These are phyloP conservation scores for Cladophialophora carrionii DNA, from an alignment of 2,329 filamentous ascomycete species.

Conservation along the genomic window DNA sequence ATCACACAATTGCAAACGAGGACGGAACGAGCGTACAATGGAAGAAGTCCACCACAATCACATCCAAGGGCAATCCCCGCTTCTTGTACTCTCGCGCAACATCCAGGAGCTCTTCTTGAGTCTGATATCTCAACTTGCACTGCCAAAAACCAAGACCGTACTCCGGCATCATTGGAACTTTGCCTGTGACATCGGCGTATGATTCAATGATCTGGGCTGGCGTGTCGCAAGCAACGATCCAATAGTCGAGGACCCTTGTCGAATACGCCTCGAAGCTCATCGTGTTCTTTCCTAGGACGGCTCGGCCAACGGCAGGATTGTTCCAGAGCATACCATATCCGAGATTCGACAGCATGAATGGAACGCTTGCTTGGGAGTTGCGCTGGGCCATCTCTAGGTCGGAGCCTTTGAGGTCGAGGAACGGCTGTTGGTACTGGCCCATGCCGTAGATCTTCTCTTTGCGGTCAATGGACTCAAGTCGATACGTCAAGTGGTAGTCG, in stretches of 20 bases:
- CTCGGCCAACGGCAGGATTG: slow-evolving; percentile 64
- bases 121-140: slow-evolving; percentile 68
- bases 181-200: slow-evolving; percentile 62
- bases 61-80: slow-evolving; percentile 61
- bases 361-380: slow-evolving; percentile 68
- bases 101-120: slow-evolving; percentile 64
- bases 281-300: slow-evolving; percentile 63
- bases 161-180: slow-evolving; percentile 69
- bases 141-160: slow-evolving; percentile 72
- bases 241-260: slow-evolving; percentile 64
- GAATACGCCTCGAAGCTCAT: slow-evolving; percentile 65
- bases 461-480: slow-evolving; percentile 60
- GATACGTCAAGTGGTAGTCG: slow-evolving; percentile 60
- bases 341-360: slow-evolving; percentile 62
- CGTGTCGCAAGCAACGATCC: slow-evolving; percentile 62
- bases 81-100: slow-evolving; percentile 64
- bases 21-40: slow-evolving; percentile 50
- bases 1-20: neutral
- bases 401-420: slow-evolving; percentile 64
- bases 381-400: slow-evolving; percentile 68
- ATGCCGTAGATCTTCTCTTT: slow-evolving; percentile 69
- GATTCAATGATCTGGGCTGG: slow-evolving; percentile 61
- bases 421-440: slow-evolving; percentile 70
- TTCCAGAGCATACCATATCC: slow-evolving; percentile 71
- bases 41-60: slow-evolving; percentile 71